phyloP scores from a whole-genome alignment of 2,329 filamentous ascomycete genomes.

The Aspergillus fumigatiaffinis region DNA sequence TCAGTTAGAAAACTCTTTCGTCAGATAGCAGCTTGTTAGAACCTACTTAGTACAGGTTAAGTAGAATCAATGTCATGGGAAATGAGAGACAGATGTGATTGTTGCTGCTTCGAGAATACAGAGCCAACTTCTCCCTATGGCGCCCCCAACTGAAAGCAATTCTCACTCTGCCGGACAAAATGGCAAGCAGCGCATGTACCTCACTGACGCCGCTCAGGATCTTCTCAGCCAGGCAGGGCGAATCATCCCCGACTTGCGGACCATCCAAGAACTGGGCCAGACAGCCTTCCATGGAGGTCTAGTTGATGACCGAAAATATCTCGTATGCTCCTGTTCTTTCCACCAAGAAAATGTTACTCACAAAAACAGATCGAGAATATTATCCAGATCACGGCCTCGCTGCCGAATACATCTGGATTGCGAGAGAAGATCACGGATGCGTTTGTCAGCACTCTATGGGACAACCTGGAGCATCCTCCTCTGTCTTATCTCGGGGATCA shows the following conservation, averaged over 20 bases:
- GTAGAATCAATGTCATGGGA: too few relatives aligned
- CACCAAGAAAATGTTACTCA: too few relatives aligned
- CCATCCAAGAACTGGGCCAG: not conserved
- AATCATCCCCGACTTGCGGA: constrained; percentile 4
- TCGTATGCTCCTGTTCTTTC: constrained; percentile 4
- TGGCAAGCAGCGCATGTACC: constrained; percentile 1
- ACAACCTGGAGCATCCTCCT: constrained; percentile 2
- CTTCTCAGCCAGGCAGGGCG: constrained; percentile 9
- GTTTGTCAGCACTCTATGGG: constrained; percentile 5
- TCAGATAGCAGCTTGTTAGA: too few relatives aligned
- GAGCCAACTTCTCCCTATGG: not conserved
- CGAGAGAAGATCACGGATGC: constrained; percentile 1
- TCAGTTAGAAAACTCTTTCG: too few relatives aligned
- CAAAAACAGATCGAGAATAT: constrained; percentile 2
- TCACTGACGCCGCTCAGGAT: constrained; percentile 3
- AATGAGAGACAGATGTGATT: too few relatives aligned
- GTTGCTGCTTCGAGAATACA: too few relatives aligned
- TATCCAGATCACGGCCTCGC: constrained; percentile 3
- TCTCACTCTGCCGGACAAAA: not conserved
- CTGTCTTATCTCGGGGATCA: not conserved
- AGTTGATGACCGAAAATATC: constrained; percentile 9
- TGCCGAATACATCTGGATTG: constrained; percentile 6
- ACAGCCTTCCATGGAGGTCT: constrained; percentile 4
- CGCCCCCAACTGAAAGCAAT: not conserved
- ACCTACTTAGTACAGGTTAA: too few relatives aligned